Percentiles rank a stretch among this genome's conserved stretches.
phyloP scores from a whole-genome alignment of 306 rosid genomes.

The Quercus cerris region DNA sequence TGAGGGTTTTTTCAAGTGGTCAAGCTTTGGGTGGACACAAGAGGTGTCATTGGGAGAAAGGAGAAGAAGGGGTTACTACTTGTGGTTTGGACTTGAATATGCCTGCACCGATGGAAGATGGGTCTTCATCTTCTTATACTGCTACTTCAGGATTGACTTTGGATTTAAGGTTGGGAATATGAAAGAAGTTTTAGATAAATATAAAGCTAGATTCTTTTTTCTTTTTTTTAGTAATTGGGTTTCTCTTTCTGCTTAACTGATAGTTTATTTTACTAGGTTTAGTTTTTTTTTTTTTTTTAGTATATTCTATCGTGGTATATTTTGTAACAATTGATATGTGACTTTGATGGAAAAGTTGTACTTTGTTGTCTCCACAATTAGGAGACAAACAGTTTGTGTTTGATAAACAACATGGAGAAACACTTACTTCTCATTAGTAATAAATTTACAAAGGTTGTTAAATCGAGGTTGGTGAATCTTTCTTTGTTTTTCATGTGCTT shows the following conservation, averaged over 20 bases:
- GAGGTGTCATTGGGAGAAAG: constrained; percentile 68
- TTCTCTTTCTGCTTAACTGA: background rate
- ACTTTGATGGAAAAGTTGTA: background rate
- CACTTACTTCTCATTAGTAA: background rate
- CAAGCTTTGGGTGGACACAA: constrained; percentile 70
- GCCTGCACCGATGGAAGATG: constrained; percentile 42
- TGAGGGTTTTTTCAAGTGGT: constrained; percentile 56
- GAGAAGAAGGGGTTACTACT: constrained; percentile 17
- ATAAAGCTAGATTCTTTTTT: no score
- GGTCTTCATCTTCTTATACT: constrained; percentile 18
- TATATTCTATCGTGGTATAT: background rate
- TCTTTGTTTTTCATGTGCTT: background rate
- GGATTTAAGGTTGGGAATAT: constrained; percentile 75
- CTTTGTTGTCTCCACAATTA: constrained; percentile 1
- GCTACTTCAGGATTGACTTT: constrained; percentile 32
- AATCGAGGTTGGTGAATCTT: background rate
- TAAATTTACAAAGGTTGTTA: background rate
- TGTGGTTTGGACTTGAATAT: constrained; percentile 48
- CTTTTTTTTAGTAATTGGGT: background rate
- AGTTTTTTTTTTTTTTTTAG: no score
- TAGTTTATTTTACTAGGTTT: background rate
- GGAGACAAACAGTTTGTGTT: background rate
- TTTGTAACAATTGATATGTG: background rate
- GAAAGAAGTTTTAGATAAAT: background rate
- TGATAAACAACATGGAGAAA: background rate